A percentile compares a stretch with the other conserved stretches of the same genome.
Evolutionary conservation across 345 rosid species (phyloP).

Genomic region (Populus ilicifolia): DNA sequence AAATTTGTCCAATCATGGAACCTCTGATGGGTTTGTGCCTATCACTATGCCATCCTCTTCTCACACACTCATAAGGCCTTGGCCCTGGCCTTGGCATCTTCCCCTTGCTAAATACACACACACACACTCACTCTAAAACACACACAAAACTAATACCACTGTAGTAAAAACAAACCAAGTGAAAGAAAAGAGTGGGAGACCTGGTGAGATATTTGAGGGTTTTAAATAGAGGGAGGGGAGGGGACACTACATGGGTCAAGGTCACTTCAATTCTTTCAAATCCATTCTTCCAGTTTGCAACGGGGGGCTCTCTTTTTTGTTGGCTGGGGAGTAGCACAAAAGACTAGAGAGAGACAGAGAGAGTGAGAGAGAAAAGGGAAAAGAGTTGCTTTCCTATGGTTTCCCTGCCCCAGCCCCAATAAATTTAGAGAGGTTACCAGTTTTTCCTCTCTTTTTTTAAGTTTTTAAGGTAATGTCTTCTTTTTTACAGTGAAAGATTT

Average conservation of each 20-base stretch:
- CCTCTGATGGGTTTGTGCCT: constrained; percentile 88
- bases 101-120: background rate
- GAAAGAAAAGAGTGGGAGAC: background rate
- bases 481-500: background rate
- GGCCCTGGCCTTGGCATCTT: constrained; percentile 96
- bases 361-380: constrained; percentile 14
- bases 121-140: background rate
- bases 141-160: background rate
- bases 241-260: constrained; percentile 23
- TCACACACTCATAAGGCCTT: constrained; percentile 91
- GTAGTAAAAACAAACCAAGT: background rate
- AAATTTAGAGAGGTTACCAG: constrained; percentile 15
- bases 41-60: constrained; percentile 97
- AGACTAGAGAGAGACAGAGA: background rate
- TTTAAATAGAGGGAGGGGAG: background rate
- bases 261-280: constrained; percentile 27
- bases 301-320: constrained; percentile 15
- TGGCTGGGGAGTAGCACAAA: constrained; percentile 30
- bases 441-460: background rate
- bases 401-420: constrained; percentile 27
- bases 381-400: constrained; percentile 31
- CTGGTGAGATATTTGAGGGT: background rate
- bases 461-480: background rate
- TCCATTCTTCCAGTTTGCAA: constrained; percentile 33
- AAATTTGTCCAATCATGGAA: constrained; percentile 82